A percentile compares a stretch with the other conserved stretches of the same genome.
Conservation (phyloP, 2,329 filamentous ascomycete species). For the Diatrype stigma region DNA sequence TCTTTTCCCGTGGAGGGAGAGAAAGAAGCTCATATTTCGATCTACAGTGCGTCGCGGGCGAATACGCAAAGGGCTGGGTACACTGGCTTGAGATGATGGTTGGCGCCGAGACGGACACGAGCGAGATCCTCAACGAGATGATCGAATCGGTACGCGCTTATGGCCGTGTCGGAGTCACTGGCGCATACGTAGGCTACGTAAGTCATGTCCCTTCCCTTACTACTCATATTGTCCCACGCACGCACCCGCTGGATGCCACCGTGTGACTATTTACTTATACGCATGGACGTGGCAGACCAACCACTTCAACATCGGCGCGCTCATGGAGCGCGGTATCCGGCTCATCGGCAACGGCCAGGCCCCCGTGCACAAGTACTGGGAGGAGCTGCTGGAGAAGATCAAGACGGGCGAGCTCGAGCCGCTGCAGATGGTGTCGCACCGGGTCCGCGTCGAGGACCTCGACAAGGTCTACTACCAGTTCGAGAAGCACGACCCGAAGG, state of each 20-base stretch:
- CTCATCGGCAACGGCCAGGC: conserved; percentile 65
- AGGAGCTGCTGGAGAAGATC: conserved; percentile 66
- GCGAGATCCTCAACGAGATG: conserved; percentile 77
- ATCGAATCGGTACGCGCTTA: conserved; percentile 68
- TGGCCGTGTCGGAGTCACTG: conserved; percentile 73
- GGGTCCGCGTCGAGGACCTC: conserved; percentile 69
- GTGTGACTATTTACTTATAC: too few species aligned
- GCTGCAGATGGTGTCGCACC: conserved; percentile 75
- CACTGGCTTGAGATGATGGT: conserved; percentile 54
- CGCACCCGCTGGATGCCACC: too few species aligned
- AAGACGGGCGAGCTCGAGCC: conserved; percentile 67
- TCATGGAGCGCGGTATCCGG: conserved; percentile 84
- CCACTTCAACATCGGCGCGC: conserved; percentile 75
- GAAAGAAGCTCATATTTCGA: too few species aligned
- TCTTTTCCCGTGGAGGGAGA: too few species aligned
- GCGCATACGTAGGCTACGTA: conserved; percentile 60
- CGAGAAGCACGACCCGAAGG: conserved; percentile 54
- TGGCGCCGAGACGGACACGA: conserved; percentile 80
- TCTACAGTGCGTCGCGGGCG: conserved; percentile 57
- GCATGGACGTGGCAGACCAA: too few species aligned
- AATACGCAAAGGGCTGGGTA: conserved; percentile 58
- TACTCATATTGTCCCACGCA: too few species aligned
- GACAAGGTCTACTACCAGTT: conserved; percentile 63
- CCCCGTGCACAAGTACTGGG: conserved; percentile 82
- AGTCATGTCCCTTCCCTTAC: conserved; percentile 19